Percentiles rank a stretch among this genome's conserved stretches.
These are phyloP conservation scores for Boletus vinaceobasis DNA, from an alignment of 768 basidiomycete genomes.

Conservation along the genomic window DNA sequence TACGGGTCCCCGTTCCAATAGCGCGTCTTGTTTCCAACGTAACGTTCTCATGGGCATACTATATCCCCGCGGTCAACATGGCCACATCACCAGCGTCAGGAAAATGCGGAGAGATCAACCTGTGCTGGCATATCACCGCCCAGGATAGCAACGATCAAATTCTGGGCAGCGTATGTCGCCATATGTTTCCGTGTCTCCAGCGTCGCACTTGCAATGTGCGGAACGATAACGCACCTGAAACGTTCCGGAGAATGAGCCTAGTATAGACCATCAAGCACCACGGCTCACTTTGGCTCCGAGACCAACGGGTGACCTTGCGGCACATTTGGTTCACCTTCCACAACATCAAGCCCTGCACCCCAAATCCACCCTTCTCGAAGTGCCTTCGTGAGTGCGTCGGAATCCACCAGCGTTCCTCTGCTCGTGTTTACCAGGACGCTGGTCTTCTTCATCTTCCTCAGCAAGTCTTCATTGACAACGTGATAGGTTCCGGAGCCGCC, in stretches of 20 bases:
- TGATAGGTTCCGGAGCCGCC: constrained; percentile 70
- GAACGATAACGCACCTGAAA: constrained; percentile 71
- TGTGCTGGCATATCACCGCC: constrained; percentile 61
- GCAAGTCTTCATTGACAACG: constrained; percentile 65
- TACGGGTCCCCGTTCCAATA: not conserved
- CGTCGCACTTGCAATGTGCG: constrained; percentile 91
- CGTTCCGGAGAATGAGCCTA: not conserved
- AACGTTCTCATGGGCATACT: not conserved
- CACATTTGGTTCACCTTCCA: constrained; percentile 87
- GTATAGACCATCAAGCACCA: not conserved
- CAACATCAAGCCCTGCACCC: constrained; percentile 91
- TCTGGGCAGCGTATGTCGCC: constrained; percentile 72
- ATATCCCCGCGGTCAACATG: not conserved
- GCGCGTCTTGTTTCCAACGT: not conserved
- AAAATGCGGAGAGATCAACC: constrained; percentile 31
- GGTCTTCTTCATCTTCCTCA: constrained; percentile 81
- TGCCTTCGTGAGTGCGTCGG: constrained; percentile 81
- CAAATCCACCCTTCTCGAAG: constrained; percentile 77
- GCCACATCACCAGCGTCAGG: not conserved
- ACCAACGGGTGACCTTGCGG: constrained; percentile 73
- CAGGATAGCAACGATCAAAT: constrained; percentile 44
- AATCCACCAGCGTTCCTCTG: constrained; percentile 86
- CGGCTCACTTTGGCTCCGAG: constrained; percentile 62
- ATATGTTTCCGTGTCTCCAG: constrained; percentile 79
- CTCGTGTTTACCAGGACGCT: constrained; percentile 82